Conservation (phyloP, 768 basidiomycete genomes). For the Leucosporidium creatinivorum region DNA sequence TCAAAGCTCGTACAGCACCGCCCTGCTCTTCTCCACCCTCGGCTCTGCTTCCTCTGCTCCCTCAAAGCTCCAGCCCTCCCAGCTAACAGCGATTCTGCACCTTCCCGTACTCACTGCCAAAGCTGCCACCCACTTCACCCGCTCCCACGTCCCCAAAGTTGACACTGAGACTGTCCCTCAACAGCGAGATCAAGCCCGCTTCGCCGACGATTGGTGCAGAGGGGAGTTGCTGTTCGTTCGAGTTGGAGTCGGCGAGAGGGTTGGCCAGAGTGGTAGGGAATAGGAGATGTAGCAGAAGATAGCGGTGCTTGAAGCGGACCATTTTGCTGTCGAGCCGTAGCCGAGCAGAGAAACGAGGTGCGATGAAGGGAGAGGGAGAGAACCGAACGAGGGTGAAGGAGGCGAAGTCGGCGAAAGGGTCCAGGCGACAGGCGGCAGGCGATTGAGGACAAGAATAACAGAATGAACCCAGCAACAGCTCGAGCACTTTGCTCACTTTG, state of each 20-base stretch:
- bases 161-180: slow-evolving; percentile 29
- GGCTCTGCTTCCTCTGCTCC: neutral
- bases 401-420: no score
- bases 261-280: slow-evolving; percentile 17
- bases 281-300: slow-evolving; percentile 33
- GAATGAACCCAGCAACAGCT: no score
- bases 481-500: no score
- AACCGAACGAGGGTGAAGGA: no score
- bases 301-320: slow-evolving; percentile 36
- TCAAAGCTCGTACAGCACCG: neutral
- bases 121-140: slow-evolving; percentile 11
- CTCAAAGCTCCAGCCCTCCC: neutral
- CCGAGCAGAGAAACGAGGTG: no score
- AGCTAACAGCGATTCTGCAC: neutral
- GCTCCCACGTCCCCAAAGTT: slow-evolving; percentile 24
- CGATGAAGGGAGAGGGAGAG: no score
- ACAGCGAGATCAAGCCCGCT: slow-evolving; percentile 20
- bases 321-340: neutral
- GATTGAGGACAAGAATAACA: no score
- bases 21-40: neutral
- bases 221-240: neutral
- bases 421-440: no score
- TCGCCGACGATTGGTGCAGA: slow-evolving; percentile 8
- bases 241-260: neutral
- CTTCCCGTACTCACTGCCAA: slow-evolving; percentile 24